Evolutionary conservation across 139 green algal genomes (phyloP).

Genomic region (Marvania coccoides): DNA sequence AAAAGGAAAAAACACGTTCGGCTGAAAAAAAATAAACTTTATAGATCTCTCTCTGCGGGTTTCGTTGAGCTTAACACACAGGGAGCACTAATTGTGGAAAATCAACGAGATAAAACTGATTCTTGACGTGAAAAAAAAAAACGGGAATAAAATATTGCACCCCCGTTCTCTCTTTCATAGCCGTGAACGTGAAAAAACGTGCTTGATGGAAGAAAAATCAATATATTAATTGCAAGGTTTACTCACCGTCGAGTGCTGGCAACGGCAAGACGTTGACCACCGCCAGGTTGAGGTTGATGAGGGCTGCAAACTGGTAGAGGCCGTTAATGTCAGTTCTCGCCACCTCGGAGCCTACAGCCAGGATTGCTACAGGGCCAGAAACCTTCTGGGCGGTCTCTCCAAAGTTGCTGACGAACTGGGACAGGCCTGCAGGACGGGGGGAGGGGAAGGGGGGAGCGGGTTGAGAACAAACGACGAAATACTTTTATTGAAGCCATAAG

Average conservation of each 20-base stretch:
- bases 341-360: constrained; percentile 84
- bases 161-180: neutral
- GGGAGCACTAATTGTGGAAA: no score
- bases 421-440: constrained; percentile 45
- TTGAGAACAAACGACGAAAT: no score
- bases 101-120: neutral
- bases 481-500: no score
- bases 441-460: neutral
- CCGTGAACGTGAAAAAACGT: neutral
- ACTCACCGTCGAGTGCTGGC: constrained; percentile 75
- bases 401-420: constrained; percentile 74
- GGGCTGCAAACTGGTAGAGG: constrained; percentile 88
- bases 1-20: no score
- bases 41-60: no score
- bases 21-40: no score
- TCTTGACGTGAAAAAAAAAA: neutral
- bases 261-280: constrained; percentile 93
- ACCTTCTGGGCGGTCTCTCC: constrained; percentile 43
- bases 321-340: constrained; percentile 54
- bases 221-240: neutral
- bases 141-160: neutral
- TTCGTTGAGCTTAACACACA: no score
- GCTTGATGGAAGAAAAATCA: neutral
- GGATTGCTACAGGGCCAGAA: constrained; percentile 89
- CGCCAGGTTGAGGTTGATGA: constrained; percentile 98